Conservation (phyloP, 2,329 filamentous ascomycete genomes). For the Aspergillus clavatus region DNA sequence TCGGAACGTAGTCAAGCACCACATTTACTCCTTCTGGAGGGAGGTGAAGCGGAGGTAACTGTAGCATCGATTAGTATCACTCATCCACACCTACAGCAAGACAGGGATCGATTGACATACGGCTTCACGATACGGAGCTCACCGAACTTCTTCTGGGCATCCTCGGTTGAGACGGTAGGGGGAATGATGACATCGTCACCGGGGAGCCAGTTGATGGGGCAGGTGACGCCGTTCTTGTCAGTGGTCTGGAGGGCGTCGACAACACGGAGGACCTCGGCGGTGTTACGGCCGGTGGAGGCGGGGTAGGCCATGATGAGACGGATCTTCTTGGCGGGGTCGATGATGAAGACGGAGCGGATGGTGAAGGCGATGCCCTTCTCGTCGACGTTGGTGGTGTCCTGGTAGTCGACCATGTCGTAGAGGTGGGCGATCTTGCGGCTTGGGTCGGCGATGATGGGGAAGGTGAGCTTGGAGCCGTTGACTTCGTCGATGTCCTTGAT, state of each 20-base stretch:
- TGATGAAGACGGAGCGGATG: constrained; percentile 91
- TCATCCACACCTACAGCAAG: not conserved
- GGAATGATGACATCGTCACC: constrained; percentile 93
- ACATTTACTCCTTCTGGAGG: constrained; percentile 31
- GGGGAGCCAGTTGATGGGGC: constrained; percentile 84
- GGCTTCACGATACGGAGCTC: constrained; percentile 60
- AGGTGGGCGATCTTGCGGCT: constrained; percentile 69
- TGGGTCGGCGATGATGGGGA: constrained; percentile 81
- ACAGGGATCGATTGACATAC: constrained; percentile 31
- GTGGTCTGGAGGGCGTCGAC: constrained; percentile 77
- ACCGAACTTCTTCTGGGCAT: constrained; percentile 85
- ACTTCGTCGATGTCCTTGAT: constrained; percentile 85
- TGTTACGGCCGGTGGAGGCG: constrained; percentile 82
- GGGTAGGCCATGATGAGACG: constrained; percentile 90
- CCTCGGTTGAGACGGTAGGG: constrained; percentile 73
- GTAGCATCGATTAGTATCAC: constrained; percentile 3
- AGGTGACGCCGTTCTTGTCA: constrained; percentile 84
- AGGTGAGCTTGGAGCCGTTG: constrained; percentile 63
- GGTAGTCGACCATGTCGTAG: constrained; percentile 83
- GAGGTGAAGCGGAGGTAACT: constrained; percentile 37
- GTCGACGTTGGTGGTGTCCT: constrained; percentile 78
- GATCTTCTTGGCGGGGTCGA: constrained; percentile 92
- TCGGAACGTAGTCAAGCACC: constrained; percentile 3
- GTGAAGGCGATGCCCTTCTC: constrained; percentile 81
- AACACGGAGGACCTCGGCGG: constrained; percentile 71